These are phyloP conservation scores for Pugionium cornutum DNA, from an alignment of 345 rosid species.

Conservation along the genomic window DNA sequence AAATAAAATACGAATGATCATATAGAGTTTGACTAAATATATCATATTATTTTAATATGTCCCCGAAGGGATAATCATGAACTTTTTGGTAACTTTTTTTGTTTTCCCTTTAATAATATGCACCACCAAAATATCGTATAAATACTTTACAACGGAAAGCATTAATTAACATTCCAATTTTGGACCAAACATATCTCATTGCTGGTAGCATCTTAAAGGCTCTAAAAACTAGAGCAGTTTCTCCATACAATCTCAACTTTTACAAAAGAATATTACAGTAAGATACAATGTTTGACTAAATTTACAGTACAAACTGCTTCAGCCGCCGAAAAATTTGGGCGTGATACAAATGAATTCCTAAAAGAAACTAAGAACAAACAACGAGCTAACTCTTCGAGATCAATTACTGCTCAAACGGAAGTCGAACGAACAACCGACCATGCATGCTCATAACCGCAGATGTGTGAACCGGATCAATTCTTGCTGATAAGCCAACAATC, in stretches of 20 bases:
- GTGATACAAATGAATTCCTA: slow-evolving; percentile 28
- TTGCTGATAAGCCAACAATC: slow-evolving; percentile 69
- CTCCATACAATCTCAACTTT: neutral
- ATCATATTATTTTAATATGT: too few relatives aligned
- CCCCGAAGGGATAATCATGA: too few relatives aligned
- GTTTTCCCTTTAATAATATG: too few relatives aligned
- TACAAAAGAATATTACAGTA: slow-evolving; percentile 28
- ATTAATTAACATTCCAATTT: slow-evolving; percentile 15
- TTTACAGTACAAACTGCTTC: slow-evolving; percentile 25
- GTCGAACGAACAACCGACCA: slow-evolving; percentile 69
- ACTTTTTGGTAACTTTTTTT: too few relatives aligned
- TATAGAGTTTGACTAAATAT: too few relatives aligned
- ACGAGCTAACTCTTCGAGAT: slow-evolving; percentile 30
- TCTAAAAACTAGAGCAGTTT: slow-evolving; percentile 12
- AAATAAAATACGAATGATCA: too few relatives aligned
- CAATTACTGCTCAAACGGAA: slow-evolving; percentile 57
- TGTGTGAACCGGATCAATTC: slow-evolving; percentile 75
- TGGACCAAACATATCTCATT: slow-evolving; percentile 25
- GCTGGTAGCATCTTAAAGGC: slow-evolving; percentile 5
- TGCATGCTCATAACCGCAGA: slow-evolving; percentile 78
- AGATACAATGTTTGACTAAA: slow-evolving; percentile 25
- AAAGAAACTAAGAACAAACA: slow-evolving; percentile 17
- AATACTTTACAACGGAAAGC: neutral
- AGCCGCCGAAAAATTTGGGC: slow-evolving; percentile 26
- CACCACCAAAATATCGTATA: too few relatives aligned